Conservation (phyloP, 2,329 filamentous ascomycete genomes). For the Taxawa tesnikishii region DNA sequence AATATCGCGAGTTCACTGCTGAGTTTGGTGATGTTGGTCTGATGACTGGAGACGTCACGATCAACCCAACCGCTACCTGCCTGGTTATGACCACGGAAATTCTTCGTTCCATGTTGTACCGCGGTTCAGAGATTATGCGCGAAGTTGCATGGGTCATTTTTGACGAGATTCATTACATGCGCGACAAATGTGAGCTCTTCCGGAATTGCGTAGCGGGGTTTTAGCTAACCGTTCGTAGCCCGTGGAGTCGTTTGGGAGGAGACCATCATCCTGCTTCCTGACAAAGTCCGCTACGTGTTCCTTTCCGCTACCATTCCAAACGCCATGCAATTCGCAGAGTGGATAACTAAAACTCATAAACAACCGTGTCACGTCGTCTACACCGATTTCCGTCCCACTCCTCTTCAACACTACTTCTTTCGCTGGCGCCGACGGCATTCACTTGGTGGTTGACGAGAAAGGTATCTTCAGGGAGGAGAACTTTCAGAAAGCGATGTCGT, state of each 20-base stretch:
- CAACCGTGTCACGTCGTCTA: slow-evolving; percentile 99
- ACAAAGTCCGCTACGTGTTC: slow-evolving; percentile 98
- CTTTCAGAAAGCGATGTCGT: slow-evolving; percentile 89
- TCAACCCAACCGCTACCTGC: slow-evolving; percentile 96
- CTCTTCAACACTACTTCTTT: slow-evolving; percentile 96
- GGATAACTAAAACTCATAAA: slow-evolving; percentile 95
- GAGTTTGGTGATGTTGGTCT: slow-evolving; percentile 95
- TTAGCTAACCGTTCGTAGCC: slow-evolving; percentile 32
- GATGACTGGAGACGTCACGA: slow-evolving; percentile 98
- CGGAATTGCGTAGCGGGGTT: slow-evolving; percentile 1
- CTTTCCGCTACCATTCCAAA: slow-evolving; percentile 97
- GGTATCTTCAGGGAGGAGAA: slow-evolving; percentile 93
- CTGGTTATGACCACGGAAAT: slow-evolving; percentile 99
- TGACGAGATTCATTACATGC: slow-evolving; percentile 97
- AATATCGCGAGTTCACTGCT: slow-evolving; percentile 90
- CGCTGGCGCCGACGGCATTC: slow-evolving; percentile 80
- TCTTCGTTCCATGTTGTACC: slow-evolving; percentile 94
- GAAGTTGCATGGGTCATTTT: slow-evolving; percentile 98
- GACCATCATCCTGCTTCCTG: slow-evolving; percentile 92
- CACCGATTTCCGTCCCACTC: slow-evolving; percentile 94
- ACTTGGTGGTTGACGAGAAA: slow-evolving; percentile 92
- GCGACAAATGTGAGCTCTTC: slow-evolving; percentile 69
- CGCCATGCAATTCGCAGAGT: slow-evolving; percentile 97
- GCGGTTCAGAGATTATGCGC: slow-evolving; percentile 97
- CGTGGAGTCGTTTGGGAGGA: slow-evolving; percentile 98